Evolutionary conservation across 371 early-diverging fungal species (phyloP).

Genomic region (Dichotomocladium elegans): DNA sequence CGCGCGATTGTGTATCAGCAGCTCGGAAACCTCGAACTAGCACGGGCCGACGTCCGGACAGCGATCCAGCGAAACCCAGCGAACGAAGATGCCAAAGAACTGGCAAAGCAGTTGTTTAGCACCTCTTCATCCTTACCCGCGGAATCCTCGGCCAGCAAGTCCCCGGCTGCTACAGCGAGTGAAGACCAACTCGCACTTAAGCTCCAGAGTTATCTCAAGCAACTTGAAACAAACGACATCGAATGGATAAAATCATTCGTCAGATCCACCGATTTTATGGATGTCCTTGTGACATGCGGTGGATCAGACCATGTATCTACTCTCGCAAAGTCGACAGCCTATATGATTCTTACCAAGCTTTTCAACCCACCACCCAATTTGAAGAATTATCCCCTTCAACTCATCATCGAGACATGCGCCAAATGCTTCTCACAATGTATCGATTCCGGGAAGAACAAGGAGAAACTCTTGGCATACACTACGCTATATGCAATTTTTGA

Average conservation of each 20-base stretch:
- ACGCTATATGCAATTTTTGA: constrained; percentile 65
- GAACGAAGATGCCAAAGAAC: constrained; percentile 27
- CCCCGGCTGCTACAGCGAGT: neutral
- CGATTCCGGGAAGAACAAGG: constrained; percentile 36
- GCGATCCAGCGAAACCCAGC: constrained; percentile 32
- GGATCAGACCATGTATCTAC: constrained; percentile 8
- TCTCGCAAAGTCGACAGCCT: constrained; percentile 27
- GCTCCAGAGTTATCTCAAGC: constrained; percentile 18
- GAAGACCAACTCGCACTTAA: constrained; percentile 8
- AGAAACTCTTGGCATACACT: constrained; percentile 45
- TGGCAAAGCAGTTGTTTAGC: constrained; percentile 14
- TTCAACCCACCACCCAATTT: constrained; percentile 24
- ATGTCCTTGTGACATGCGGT: constrained; percentile 34
- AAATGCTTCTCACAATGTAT: constrained; percentile 37
- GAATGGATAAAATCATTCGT: constrained; percentile 19
- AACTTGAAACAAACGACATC: constrained; percentile 7
- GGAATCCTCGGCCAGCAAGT: neutral
- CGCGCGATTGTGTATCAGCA: constrained; percentile 34
- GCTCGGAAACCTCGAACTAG: constrained; percentile 22
- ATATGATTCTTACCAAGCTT: constrained; percentile 35
- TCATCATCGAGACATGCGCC: constrained; percentile 36
- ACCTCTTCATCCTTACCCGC: neutral
- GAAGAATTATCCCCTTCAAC: constrained; percentile 25
- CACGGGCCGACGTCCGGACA: constrained; percentile 33
- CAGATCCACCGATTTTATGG: constrained; percentile 25